phyloP scores from a whole-genome alignment of 306 rosid genomes.

The Heteromeles arbutifolia region DNA sequence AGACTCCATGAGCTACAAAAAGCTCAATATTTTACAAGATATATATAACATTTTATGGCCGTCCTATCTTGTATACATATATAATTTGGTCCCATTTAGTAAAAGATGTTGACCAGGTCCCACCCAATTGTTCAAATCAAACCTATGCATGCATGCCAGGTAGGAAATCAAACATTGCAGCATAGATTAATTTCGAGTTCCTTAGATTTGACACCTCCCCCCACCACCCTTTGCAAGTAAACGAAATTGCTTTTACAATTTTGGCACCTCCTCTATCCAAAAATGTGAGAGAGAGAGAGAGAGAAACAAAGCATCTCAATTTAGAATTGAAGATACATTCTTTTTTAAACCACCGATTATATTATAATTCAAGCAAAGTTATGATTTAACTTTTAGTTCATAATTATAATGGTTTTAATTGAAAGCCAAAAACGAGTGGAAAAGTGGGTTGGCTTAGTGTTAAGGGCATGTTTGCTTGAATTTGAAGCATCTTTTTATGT shows the following conservation, averaged over 20 bases:
- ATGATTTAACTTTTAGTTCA: slow-evolving; percentile 49
- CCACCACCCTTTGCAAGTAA: slow-evolving; percentile 29
- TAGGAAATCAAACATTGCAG: slow-evolving; percentile 24
- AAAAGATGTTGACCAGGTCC: slow-evolving; percentile 33
- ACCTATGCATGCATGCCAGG: slow-evolving; percentile 29
- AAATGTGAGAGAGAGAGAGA: neutral
- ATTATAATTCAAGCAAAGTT: slow-evolving; percentile 51
- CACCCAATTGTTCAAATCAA: slow-evolving; percentile 19
- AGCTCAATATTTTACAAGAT: slow-evolving; percentile 17
- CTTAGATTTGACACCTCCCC: slow-evolving; percentile 16
- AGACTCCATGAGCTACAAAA: slow-evolving; percentile 17
- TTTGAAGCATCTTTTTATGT: slow-evolving; percentile 87
- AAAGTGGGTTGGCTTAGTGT: slow-evolving; percentile 61
- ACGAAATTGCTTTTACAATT: slow-evolving; percentile 4
- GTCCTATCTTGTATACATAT: slow-evolving; percentile 11
- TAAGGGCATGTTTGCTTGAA: slow-evolving; percentile 90
- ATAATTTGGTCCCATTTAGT: slow-evolving; percentile 26
- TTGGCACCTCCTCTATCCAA: slow-evolving; percentile 13
- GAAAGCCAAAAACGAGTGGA: slow-evolving; percentile 42
- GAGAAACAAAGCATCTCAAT: slow-evolving; percentile 1
- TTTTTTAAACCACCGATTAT: slow-evolving; percentile 19
- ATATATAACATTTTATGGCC: slow-evolving; percentile 10
- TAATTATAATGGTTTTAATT: slow-evolving; percentile 10
- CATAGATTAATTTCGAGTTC: slow-evolving; percentile 20
- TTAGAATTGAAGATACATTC: slow-evolving; percentile 33